Evolutionary conservation across 2,329 filamentous ascomycete genomes (phyloP).

Genomic region (Lachnellula occidentalis): DNA sequence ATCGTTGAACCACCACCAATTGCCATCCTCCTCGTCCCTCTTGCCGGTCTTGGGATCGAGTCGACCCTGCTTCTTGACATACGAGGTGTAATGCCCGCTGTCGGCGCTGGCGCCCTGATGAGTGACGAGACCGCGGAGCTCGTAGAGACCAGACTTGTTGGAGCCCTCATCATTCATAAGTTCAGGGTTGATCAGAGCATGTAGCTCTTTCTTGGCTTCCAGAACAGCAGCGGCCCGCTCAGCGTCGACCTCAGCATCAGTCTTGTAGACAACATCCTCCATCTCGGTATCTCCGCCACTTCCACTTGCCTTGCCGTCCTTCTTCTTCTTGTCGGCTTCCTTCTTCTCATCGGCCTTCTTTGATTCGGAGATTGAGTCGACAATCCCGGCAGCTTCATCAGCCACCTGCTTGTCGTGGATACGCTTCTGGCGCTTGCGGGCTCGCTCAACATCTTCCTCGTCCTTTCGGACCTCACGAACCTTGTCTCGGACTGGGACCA

Average conservation of each 20-base stretch:
- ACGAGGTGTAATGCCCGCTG: conserved; percentile 96
- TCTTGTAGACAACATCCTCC: conserved; percentile 64
- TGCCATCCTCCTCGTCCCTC: conserved; percentile 76
- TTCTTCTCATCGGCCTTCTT: conserved; percentile 46
- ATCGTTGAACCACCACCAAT: conserved; percentile 99
- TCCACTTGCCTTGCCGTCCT: conserved; percentile 44
- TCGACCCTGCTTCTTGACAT: conserved; percentile 82
- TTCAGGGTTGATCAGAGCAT: conserved; percentile 68
- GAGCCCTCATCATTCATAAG: conserved; percentile 72
- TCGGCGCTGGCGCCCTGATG: conserved; percentile 96
- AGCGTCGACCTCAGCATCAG: conserved; percentile 85
- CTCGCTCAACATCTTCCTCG: conserved; percentile 85
- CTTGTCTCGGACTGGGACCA: conserved; percentile 92
- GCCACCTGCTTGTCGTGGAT: conserved; percentile 45
- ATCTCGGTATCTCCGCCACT: conserved; percentile 68
- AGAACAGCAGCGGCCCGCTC: conserved; percentile 73
- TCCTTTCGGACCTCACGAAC: conserved; percentile 93
- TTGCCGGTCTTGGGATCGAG: conserved; percentile 73
- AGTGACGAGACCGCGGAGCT: conserved; percentile 88
- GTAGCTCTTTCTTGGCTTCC: conserved; percentile 81
- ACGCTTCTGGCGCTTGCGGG: conserved; percentile 84
- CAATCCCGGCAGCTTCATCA: conserved; percentile 42
- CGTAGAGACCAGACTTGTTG: conserved; percentile 93
- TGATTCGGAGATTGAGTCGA: conserved; percentile 35
- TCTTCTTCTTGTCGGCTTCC: conserved; percentile 41